Conservation (phyloP, 352 stramenopile genomes). For the Globisporangium echinulatum region DNA sequence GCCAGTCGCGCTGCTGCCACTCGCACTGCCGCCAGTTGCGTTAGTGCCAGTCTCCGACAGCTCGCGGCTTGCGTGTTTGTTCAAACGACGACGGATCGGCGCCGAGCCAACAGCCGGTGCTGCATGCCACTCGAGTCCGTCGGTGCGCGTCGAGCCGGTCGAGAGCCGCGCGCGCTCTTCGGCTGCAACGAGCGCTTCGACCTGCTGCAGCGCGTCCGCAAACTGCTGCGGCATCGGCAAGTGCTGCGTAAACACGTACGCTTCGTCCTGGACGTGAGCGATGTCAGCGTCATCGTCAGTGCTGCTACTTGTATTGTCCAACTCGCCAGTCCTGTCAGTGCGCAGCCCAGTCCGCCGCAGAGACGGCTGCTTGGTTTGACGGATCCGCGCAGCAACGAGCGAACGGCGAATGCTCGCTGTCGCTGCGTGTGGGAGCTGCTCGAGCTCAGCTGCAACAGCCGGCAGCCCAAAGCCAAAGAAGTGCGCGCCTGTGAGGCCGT, state of each 20-base stretch:
- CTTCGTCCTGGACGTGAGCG: conserved; percentile 23
- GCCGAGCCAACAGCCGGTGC: conserved; percentile 8
- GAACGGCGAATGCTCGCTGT: conserved; percentile 57
- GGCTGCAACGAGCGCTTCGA: conserved; percentile 73
- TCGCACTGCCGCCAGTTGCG: not conserved
- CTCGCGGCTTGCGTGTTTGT: conserved; percentile 49
- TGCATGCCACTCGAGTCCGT: conserved; percentile 66
- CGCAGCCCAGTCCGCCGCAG: not conserved
- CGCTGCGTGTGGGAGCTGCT: conserved; percentile 62
- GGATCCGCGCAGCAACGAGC: conserved; percentile 14
- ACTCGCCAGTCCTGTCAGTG: no score
- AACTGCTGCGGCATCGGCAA: conserved; percentile 71
- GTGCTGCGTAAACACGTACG: conserved; percentile 85
- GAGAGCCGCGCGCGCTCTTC: conserved; percentile 82
- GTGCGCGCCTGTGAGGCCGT: conserved; percentile 60
- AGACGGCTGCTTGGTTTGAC: no score
- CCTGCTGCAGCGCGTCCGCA: conserved; percentile 67
- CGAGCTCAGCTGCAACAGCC: conserved; percentile 57
- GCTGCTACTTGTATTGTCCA: not conserved
- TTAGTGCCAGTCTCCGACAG: conserved; percentile 13
- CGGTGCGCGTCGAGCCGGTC: conserved; percentile 79
- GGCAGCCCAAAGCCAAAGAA: conserved; percentile 82
- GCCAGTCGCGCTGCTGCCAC: no score
- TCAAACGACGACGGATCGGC: conserved; percentile 25
- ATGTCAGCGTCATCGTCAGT: conserved; percentile 14